A percentile compares a stretch with the other conserved stretches of the same genome.
These are phyloP conservation scores for Cinnamomum micranthum DNA, from an alignment of 164 flowering plant species.

Conservation along the genomic window DNA sequence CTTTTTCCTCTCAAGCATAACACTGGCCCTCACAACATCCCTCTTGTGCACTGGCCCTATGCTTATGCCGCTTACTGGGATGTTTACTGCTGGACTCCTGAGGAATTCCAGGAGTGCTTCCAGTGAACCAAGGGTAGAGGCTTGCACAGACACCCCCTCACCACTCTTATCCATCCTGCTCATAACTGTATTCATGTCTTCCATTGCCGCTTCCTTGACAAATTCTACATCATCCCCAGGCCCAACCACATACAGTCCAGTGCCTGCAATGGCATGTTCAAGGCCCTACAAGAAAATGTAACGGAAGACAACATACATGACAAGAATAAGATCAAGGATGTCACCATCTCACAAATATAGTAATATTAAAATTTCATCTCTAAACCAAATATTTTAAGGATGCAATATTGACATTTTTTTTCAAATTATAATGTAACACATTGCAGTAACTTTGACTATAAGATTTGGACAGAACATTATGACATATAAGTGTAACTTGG, in stretches of 20 bases:
- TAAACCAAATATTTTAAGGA: no score
- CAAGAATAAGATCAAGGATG: no score
- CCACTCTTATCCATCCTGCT: conserved; percentile 90
- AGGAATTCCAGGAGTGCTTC: conserved; percentile 93
- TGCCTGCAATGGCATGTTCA: conserved; percentile 97
- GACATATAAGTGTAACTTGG: no score
- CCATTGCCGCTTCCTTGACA: conserved; percentile 66
- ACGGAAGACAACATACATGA: neutral
- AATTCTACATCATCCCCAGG: conserved; percentile 85
- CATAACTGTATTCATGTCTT: conserved; percentile 85
- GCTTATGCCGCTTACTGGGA: conserved; percentile 91
- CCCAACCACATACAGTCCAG: conserved; percentile 80
- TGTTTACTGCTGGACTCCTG: conserved; percentile 78
- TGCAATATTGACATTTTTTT: no score
- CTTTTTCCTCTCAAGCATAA: conserved; percentile 97
- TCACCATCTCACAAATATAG: no score
- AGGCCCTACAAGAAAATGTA: conserved; percentile 53
- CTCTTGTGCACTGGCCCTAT: conserved; percentile 98
- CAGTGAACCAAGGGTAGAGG: conserved; percentile 96
- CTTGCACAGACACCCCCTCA: conserved; percentile 96
- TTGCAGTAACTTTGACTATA: no score
- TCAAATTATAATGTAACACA: no score
- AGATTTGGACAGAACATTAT: no score
- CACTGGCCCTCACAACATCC: conserved; percentile 96
- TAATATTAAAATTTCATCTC: no score